Evolutionary conservation across 768 basidiomycete species (phyloP).

Genomic region (Suillus weaverae): DNA sequence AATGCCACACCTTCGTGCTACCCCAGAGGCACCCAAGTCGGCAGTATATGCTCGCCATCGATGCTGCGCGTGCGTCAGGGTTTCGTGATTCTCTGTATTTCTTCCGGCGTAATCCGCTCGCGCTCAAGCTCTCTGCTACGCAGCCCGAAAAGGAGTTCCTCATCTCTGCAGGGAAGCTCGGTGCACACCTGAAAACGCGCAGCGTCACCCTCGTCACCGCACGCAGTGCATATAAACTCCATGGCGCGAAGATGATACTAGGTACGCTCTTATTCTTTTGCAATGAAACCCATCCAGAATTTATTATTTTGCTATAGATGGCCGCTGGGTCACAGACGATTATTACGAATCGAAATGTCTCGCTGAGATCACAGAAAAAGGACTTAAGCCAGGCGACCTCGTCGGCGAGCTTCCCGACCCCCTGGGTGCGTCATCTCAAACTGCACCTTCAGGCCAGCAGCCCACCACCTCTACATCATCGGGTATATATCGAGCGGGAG

Average conservation of each 20-base stretch:
- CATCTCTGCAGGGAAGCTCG: conserved; percentile 85
- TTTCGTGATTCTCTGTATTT: conserved; percentile 98
- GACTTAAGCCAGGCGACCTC: conserved; percentile 76
- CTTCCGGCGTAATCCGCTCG: conserved; percentile 87
- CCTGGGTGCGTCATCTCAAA: conserved; percentile 47
- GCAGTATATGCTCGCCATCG: conserved; percentile 94
- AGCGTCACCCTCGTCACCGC: conserved; percentile 94
- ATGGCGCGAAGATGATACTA: conserved; percentile 87
- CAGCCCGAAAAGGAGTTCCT: conserved; percentile 91
- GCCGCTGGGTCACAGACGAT: conserved; percentile 91
- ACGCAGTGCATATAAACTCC: conserved; percentile 89
- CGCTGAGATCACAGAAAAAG: conserved; percentile 75
- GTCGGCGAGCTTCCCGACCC: conserved; percentile 85
- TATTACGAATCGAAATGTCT: conserved; percentile 89
- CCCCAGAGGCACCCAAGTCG: conserved; percentile 82
- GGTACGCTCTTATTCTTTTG: conserved; percentile 47
- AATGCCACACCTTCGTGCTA: conserved; percentile 85
- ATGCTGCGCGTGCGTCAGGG: conserved; percentile 93
- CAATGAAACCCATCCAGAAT: not conserved
- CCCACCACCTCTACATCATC: conserved; percentile 33
- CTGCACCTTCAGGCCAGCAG: conserved; percentile 38
- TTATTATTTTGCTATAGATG: conserved; percentile 54
- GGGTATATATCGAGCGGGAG: conserved; percentile 84
- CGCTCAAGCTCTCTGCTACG: conserved; percentile 88
- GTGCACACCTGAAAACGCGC: conserved; percentile 83